phyloP scores from a whole-genome alignment of 179 eudicot species.

The Amaranthus tricolor region DNA sequence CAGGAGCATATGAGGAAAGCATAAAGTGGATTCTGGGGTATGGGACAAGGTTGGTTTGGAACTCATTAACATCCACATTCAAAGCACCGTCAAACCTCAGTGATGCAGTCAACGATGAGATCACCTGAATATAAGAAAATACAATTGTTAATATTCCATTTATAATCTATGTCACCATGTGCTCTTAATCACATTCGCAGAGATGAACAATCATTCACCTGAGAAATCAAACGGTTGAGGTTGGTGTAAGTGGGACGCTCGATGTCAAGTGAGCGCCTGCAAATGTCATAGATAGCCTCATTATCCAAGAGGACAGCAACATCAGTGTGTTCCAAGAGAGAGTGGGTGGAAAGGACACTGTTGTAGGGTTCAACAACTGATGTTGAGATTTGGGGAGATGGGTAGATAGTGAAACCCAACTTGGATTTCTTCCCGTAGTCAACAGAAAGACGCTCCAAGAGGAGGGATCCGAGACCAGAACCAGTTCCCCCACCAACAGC shows the following conservation, averaged over 20 bases:
- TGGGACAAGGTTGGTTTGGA: slow-evolving; percentile 63
- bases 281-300: slow-evolving; percentile 62
- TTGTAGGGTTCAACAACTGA: slow-evolving; percentile 51
- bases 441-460: slow-evolving; percentile 44
- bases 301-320: slow-evolving; percentile 58
- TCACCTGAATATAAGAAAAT: slow-evolving; percentile 33
- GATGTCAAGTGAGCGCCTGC: slow-evolving; percentile 62
- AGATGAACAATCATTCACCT: slow-evolving; percentile 31
- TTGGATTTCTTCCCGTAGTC: slow-evolving; percentile 49
- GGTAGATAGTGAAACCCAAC: slow-evolving; percentile 47
- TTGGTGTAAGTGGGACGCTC: slow-evolving; percentile 71
- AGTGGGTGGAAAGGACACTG: slow-evolving; percentile 53
- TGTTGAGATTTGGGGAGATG: slow-evolving; percentile 46
- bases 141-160: not conserved
- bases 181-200: not conserved
- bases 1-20: slow-evolving; percentile 70
- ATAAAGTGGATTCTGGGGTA: slow-evolving; percentile 68
- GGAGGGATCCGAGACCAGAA: slow-evolving; percentile 46
- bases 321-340: slow-evolving; percentile 56
- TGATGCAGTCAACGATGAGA: slow-evolving; percentile 62
- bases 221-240: slow-evolving; percentile 57
- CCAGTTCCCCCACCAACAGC: slow-evolving; percentile 53
- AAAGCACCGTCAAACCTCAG: slow-evolving; percentile 65
- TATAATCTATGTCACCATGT: too few relatives aligned
- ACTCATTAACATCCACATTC: slow-evolving; percentile 63